phyloP scores from a whole-genome alignment of 805 yeast genomes.

The Candida insectalens region DNA sequence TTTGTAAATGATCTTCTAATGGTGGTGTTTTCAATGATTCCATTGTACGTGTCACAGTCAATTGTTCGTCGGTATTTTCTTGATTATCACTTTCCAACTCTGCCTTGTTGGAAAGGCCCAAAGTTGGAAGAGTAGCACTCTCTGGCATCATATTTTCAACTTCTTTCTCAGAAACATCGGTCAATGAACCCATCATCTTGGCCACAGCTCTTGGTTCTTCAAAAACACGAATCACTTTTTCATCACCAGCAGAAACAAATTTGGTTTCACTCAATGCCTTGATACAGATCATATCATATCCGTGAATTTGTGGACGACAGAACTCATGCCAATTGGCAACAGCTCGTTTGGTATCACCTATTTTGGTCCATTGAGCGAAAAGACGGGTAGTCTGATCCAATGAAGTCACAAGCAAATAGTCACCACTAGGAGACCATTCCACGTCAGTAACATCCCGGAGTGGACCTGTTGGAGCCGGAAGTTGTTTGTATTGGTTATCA shows the following conservation, averaged over 20 bases:
- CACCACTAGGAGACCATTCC: constrained; percentile 62
- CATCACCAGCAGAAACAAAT: constrained; percentile 94
- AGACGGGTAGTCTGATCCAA: constrained; percentile 90
- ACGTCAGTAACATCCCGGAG: constrained; percentile 66
- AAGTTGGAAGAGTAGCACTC: constrained; percentile 83
- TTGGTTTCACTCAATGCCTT: constrained; percentile 47
- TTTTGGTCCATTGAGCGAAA: constrained; percentile 51
- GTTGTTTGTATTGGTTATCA: constrained; percentile 19
- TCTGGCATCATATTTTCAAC: constrained; percentile 45
- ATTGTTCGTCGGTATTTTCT: constrained; percentile 27
- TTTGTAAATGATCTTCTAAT: constrained; percentile 80
- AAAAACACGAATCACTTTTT: constrained; percentile 81
- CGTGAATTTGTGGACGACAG: constrained; percentile 96
- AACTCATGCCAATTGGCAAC: constrained; percentile 74
- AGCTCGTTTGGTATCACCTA: too few species aligned
- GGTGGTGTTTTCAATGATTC: constrained; percentile 51
- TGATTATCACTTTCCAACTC: constrained; percentile 38
- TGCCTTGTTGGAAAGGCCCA: constrained; percentile 90
- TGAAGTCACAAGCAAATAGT: constrained; percentile 67
- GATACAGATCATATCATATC: constrained; percentile 88
- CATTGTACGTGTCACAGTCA: constrained; percentile 24
- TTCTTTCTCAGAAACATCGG: constrained; percentile 8
- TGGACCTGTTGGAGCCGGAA: constrained; percentile 67
- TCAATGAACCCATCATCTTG: constrained; percentile 40
- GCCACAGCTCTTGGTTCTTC: constrained; percentile 80